Percentiles rank a stretch among this genome's conserved stretches.
These are phyloP conservation scores for Corymbia maculata DNA, from an alignment of 345 rosid species.

Conservation along the genomic window DNA sequence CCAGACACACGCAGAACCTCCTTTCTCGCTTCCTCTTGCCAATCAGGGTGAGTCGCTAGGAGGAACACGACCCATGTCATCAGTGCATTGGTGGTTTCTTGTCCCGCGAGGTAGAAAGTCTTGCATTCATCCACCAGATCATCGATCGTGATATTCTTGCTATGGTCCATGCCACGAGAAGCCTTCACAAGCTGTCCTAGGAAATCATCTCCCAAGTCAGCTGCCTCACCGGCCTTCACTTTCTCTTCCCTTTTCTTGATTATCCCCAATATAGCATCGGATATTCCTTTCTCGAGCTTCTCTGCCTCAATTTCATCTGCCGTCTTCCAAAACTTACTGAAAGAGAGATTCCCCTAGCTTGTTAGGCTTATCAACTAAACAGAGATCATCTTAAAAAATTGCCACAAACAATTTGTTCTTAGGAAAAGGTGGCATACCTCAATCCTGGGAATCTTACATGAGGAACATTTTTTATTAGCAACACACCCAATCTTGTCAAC, in stretches of 20 bases:
- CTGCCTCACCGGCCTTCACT: neutral
- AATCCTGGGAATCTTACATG: constrained; percentile 12
- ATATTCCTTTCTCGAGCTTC: constrained; percentile 1
- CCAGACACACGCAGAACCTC: constrained; percentile 23
- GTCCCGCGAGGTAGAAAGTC: constrained; percentile 24
- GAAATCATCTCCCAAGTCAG: constrained; percentile 15
- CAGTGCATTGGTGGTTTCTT: constrained; percentile 8
- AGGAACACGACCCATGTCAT: constrained; percentile 15
- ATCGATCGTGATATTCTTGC: constrained; percentile 9
- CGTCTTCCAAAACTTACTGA: constrained; percentile 15
- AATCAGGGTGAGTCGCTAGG: constrained; percentile 24
- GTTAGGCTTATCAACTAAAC: neutral
- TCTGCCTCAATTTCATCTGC: constrained; percentile 9
- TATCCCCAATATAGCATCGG: neutral
- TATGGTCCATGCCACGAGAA: neutral
- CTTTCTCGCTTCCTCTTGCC: constrained; percentile 36
- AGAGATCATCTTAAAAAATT: neutral
- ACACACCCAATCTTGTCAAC: constrained; percentile 6
- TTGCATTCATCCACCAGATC: constrained; percentile 31
- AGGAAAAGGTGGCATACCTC: neutral
- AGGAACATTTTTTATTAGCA: neutral
- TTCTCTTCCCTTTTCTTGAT: constrained; percentile 9
- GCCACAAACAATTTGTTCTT: neutral
- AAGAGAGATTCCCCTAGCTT: neutral
- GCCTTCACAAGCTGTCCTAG: constrained; percentile 18